phyloP scores from a whole-genome alignment of 2,329 filamentous ascomycete species.

The Orbilia quercus region DNA sequence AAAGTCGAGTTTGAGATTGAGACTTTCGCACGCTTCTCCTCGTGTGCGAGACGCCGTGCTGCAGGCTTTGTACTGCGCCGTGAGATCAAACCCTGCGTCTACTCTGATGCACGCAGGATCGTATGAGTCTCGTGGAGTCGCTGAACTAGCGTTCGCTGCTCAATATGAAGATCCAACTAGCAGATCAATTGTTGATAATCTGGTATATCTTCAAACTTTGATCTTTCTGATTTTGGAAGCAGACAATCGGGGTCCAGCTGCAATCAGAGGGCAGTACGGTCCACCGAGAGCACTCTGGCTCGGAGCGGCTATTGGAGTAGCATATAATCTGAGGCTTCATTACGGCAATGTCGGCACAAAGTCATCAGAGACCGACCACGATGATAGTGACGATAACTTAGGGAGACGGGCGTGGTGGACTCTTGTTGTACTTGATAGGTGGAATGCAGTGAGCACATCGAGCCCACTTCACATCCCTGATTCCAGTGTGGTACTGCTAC shows the following conservation, averaged over 20 bases:
- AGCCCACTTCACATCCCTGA: conserved; percentile 73
- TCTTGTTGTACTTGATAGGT: conserved; percentile 76
- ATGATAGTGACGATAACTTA: conserved; percentile 73
- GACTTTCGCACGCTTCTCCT: conserved; percentile 70
- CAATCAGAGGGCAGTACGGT: conserved; percentile 65
- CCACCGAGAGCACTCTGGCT: conserved; percentile 70
- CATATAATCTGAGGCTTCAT: conserved; percentile 74
- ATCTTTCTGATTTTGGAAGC: conserved; percentile 75
- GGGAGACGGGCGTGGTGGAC: conserved; percentile 77
- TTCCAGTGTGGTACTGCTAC: conserved; percentile 70
- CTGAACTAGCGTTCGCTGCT: conserved; percentile 64
- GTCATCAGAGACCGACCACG: conserved; percentile 65
- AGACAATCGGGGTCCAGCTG: conserved; percentile 69
- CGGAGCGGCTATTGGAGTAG: conserved; percentile 74
- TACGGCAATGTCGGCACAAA: conserved; percentile 64
- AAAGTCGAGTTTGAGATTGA: conserved; percentile 69
- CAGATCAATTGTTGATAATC: conserved; percentile 64
- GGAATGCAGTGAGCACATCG: conserved; percentile 76
- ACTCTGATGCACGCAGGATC: conserved; percentile 60
- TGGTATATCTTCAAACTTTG: conserved; percentile 74
- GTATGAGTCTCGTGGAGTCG: conserved; percentile 64
- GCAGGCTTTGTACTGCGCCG: conserved; percentile 71
- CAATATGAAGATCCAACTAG: conserved; percentile 65
- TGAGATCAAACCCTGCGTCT: conserved; percentile 68
- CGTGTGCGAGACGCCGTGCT: conserved; percentile 73